A percentile compares a stretch with the other conserved stretches of the same genome.
These are phyloP conservation scores for Paraleonurus japonicus DNA, from an alignment of 257 asterid species.

Conservation along the genomic window DNA sequence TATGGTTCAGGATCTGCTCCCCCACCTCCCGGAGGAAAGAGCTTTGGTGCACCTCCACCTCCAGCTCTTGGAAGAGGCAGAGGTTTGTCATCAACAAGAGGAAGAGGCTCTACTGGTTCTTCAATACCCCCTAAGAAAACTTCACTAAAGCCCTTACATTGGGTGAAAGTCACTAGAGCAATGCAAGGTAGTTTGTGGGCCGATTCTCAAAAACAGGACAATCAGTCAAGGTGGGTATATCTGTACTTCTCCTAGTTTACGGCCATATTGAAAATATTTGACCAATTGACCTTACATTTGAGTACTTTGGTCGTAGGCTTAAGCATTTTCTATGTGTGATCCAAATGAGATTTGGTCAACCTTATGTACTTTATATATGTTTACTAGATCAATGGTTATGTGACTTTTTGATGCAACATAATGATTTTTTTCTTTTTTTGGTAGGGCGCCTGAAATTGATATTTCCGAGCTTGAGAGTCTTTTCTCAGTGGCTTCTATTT, in stretches of 20 bases:
- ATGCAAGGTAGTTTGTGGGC: constrained; percentile 99
- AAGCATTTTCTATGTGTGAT: constrained; percentile 15
- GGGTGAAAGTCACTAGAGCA: constrained; percentile 97
- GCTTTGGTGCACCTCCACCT: constrained; percentile 49
- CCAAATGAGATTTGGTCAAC: background rate
- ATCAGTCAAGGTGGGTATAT: constrained; percentile 63
- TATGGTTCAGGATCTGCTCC: constrained; percentile 53
- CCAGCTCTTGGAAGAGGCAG: constrained; percentile 75
- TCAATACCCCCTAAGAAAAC: constrained; percentile 85
- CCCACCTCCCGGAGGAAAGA: constrained; percentile 53
- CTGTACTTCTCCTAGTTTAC: constrained; percentile 21
- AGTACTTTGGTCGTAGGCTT: background rate
- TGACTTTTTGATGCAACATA: constrained; percentile 34
- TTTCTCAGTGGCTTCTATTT: constrained; percentile 91
- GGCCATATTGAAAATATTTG: constrained; percentile 16
- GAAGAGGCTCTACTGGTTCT: constrained; percentile 58
- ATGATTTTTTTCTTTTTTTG: constrained; percentile 14
- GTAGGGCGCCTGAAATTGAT: constrained; percentile 96
- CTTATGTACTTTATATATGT: constrained; percentile 9
- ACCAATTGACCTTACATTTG: constrained; percentile 4
- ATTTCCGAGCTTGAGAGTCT: constrained; percentile 95
- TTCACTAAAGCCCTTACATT: constrained; percentile 87
- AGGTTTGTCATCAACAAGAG: constrained; percentile 47
- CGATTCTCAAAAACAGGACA: constrained; percentile 78
- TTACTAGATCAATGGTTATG: constrained; percentile 7